These are phyloP conservation scores for Raddia guianensis DNA, from an alignment of 176 grass and related monocot species.

Conservation along the genomic window DNA sequence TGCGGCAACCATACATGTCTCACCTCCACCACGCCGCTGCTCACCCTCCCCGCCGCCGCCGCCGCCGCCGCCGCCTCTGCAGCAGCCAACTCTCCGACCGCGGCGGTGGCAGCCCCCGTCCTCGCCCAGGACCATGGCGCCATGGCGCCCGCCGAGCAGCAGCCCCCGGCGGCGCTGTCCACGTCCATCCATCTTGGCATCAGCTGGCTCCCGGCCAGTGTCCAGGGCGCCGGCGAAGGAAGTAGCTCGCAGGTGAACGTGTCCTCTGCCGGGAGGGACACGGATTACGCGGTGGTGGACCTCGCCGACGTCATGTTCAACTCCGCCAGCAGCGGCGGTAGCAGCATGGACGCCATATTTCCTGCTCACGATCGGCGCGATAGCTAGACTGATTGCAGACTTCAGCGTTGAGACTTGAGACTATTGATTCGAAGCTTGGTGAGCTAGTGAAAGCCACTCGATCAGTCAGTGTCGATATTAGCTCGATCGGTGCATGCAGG, in stretches of 20 bases:
- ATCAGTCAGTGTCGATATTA: neutral
- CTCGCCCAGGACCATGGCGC: conserved; percentile 1
- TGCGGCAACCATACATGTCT: conserved; percentile 77
- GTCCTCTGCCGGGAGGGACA: conserved; percentile 23
- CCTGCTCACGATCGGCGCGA: conserved; percentile 39
- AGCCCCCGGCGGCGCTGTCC: conserved; percentile 37
- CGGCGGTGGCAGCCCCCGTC: neutral
- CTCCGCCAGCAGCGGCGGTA: conserved; percentile 56
- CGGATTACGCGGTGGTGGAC: conserved; percentile 53
- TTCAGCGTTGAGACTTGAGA: neutral
- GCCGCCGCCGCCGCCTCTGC: neutral
- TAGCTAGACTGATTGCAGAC: conserved; percentile 9
- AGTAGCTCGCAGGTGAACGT: neutral
- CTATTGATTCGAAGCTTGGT: conserved; percentile 18
- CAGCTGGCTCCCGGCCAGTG: conserved; percentile 40
- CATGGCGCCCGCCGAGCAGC: conserved; percentile 23
- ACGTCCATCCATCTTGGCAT: conserved; percentile 60
- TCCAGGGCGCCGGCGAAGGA: conserved; percentile 1
- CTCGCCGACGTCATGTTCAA: conserved; percentile 79
- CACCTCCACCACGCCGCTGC: conserved; percentile 70
- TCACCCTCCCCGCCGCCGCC: conserved; percentile 38
- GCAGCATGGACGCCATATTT: conserved; percentile 84
- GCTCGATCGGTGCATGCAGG: conserved; percentile 1
- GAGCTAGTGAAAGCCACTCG: neutral
- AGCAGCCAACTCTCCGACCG: neutral